These are phyloP conservation scores for Cryphonectria radicalis DNA, from an alignment of 2,329 filamentous ascomycete species.

Conservation along the genomic window DNA sequence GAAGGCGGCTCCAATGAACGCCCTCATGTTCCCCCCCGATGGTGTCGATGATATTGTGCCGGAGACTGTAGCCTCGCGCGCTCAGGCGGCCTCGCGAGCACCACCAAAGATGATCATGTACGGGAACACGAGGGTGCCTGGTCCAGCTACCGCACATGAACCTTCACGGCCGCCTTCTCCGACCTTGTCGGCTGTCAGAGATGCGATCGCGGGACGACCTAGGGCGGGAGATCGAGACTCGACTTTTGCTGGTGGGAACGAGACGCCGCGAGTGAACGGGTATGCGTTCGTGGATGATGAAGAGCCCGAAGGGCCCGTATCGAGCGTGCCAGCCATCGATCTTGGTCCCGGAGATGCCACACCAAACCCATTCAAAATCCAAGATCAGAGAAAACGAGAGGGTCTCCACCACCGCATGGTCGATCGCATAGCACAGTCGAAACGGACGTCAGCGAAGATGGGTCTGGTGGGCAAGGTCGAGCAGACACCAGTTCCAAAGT, in stretches of 20 bases:
- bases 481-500: conserved; percentile 68
- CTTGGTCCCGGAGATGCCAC: conserved; percentile 64
- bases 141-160: conserved; percentile 44
- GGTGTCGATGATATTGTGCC: conserved; percentile 59
- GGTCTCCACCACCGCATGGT: conserved; percentile 85
- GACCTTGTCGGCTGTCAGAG: conserved; percentile 80
- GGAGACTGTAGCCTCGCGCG: conserved; percentile 68
- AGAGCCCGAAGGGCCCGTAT: conserved; percentile 52
- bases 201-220: conserved; percentile 78
- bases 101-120: conserved; percentile 79
- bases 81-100: conserved; percentile 72
- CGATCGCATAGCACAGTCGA: conserved; percentile 75
- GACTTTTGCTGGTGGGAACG: conserved; percentile 60
- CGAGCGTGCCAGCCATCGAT: conserved; percentile 50
- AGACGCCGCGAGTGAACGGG: conserved; percentile 90
- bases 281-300: conserved; percentile 94
- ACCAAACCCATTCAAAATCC: conserved; percentile 80
- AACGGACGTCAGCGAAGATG: conserved; percentile 63
- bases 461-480: conserved; percentile 64
- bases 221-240: conserved; percentile 66
- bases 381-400: conserved; percentile 76
- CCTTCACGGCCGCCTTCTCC: conserved; percentile 71
- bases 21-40: conserved; percentile 83
- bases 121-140: conserved; percentile 79
- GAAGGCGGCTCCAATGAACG: conserved; percentile 76